phyloP scores from a whole-genome alignment of 176 grass and related monocot genomes.

The Poa pratensis region DNA sequence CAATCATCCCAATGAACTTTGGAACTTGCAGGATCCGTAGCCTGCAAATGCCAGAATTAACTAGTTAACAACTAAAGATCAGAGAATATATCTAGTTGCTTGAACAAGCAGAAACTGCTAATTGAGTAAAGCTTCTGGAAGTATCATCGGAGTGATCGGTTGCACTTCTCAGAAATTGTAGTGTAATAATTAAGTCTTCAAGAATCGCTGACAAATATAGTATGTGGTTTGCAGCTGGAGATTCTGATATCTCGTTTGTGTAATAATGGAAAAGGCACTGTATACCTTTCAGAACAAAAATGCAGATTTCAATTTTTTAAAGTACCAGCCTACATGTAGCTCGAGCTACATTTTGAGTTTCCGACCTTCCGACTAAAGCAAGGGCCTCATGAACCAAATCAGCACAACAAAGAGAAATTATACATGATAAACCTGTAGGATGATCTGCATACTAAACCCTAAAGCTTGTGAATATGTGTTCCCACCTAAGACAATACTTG shows the following conservation, averaged over 20 bases:
- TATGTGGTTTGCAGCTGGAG: neutral
- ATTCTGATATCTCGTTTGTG: neutral
- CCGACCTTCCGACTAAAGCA: no score
- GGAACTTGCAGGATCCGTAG: slow-evolving; percentile 68
- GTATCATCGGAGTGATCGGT: neutral
- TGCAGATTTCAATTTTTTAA: no score
- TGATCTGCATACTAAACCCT: neutral
- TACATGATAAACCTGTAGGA: neutral
- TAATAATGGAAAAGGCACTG: neutral
- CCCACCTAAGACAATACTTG: neutral
- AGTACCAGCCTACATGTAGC: no score
- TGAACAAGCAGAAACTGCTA: neutral
- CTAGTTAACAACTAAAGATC: neutral
- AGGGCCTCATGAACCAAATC: neutral
- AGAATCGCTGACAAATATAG: neutral
- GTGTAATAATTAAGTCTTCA: neutral
- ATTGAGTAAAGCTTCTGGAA: no score
- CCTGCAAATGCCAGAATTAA: slow-evolving; percentile 44
- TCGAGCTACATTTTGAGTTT: no score
- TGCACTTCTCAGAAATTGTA: neutral
- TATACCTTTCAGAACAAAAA: neutral
- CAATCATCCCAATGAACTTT: slow-evolving; percentile 47
- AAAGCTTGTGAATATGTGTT: neutral
- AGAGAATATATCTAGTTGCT: neutral
- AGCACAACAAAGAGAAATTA: neutral